Percentiles rank a stretch among this genome's conserved stretches.
These are phyloP conservation scores for Candida nanaspora DNA, from an alignment of 805 yeast species.

Conservation along the genomic window DNA sequence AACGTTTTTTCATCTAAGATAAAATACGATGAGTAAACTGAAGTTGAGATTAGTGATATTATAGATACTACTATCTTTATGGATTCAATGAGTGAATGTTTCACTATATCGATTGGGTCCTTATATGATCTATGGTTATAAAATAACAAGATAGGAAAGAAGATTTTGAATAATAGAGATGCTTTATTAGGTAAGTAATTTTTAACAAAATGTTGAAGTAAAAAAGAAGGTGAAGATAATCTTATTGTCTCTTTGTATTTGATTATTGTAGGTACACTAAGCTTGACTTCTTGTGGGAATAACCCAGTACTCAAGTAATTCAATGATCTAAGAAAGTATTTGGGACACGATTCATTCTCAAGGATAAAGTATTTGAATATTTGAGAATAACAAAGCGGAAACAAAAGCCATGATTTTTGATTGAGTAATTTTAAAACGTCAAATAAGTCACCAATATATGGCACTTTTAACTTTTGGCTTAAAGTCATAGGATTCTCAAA, in stretches of 20 bases:
- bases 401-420: conserved; percentile 14
- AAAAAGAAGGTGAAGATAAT: background rate
- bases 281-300: background rate
- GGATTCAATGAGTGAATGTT: conserved; percentile 4
- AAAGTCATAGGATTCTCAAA: conserved; percentile 4
- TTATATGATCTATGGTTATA: conserved; percentile 2
- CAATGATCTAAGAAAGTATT: conserved; percentile 8
- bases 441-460: background rate
- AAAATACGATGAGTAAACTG: conserved; percentile 1
- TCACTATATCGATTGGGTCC: conserved; percentile 3
- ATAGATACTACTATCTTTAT: conserved; percentile 7
- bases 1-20: background rate
- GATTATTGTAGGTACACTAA: background rate
- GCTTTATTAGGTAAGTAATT: conserved; percentile 7
- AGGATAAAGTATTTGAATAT: conserved; percentile 8
- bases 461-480: background rate
- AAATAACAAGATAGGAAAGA: conserved; percentile 8
- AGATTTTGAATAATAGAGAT: conserved; percentile 7
- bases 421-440: too few species aligned
- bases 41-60: conserved; percentile 5
- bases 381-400: conserved; percentile 14
- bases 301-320: conserved; percentile 4
- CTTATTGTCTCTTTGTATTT: background rate
- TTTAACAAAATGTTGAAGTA: background rate
- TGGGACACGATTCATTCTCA: conserved; percentile 10